Conservation (phyloP, 83 land plant genomes). For the Larix sibirica region DNA sequence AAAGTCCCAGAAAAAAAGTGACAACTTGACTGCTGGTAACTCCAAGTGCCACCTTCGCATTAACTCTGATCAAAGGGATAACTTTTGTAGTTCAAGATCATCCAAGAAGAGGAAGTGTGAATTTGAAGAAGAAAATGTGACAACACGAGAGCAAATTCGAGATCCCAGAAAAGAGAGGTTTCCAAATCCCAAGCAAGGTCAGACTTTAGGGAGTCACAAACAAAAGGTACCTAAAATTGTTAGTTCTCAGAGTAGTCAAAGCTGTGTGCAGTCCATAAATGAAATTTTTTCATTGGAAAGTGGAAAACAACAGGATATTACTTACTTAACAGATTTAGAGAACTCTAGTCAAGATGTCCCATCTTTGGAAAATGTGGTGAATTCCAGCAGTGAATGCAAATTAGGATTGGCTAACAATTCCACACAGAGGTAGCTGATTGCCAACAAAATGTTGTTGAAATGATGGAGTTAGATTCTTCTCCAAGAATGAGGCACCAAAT, state of each 20-base stretch:
- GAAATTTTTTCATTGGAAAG: neutral
- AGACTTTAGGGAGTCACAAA: neutral
- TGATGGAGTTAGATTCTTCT: too few species aligned
- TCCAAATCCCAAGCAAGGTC: too few species aligned
- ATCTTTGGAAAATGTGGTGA: neutral
- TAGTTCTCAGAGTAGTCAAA: conserved; percentile 1
- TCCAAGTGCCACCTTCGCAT: neutral
- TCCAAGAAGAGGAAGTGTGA: neutral
- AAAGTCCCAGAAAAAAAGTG: neutral
- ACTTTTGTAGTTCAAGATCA: neutral
- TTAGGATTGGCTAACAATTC: too few species aligned
- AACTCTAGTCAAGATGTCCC: neutral
- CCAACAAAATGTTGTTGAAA: too few species aligned
- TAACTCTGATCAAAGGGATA: neutral
- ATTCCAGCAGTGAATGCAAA: too few species aligned
- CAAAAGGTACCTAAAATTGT: neutral
- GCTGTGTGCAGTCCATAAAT: neutral
- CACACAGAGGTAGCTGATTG: too few species aligned
- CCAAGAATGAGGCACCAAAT: too few species aligned
- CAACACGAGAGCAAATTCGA: neutral
- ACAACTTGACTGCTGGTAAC: neutral
- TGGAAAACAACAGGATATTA: neutral
- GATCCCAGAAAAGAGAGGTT: neutral
- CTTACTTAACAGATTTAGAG: neutral
- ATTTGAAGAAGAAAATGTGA: neutral